Conservation (phyloP, 805 yeast species). For the Pichia paraexigua region DNA sequence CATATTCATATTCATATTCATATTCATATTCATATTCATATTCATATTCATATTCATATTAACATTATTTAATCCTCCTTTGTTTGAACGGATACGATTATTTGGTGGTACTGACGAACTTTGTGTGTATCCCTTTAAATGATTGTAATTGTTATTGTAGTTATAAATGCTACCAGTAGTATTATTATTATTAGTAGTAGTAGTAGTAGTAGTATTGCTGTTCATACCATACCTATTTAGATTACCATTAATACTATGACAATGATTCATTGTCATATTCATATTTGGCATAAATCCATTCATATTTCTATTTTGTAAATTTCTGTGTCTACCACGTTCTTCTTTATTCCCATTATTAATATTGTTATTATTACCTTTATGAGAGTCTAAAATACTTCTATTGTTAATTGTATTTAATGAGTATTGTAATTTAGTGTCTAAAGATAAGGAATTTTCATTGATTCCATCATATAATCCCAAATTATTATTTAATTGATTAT, state of each 20-base stretch:
- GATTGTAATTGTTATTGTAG: not conserved
- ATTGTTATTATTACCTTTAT: constrained; percentile 1
- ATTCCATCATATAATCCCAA: not conserved
- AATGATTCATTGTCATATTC: not conserved
- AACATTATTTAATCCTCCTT: not conserved
- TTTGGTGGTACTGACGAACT: constrained; percentile 12
- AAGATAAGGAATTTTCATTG: constrained; percentile 1
- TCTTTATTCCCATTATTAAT: constrained; percentile 1
- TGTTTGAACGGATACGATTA: constrained; percentile 5
- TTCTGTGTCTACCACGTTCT: constrained; percentile 10
- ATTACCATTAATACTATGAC: not conserved
- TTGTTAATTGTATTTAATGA: constrained; percentile 23
- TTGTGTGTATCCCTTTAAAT: not conserved
- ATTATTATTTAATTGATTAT: not conserved
- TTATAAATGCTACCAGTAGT: not conserved
- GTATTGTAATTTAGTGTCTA: constrained; percentile 21
- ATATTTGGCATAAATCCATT: constrained; percentile 1
- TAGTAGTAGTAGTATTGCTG: not conserved
- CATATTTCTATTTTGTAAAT: constrained; percentile 6
- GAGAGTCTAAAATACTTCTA: constrained; percentile 19
- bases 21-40: no score
- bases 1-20: no score
- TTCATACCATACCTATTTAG: not conserved
- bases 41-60: constrained; percentile 1
- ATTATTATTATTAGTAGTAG: not conserved